A percentile compares a stretch with the other conserved stretches of the same genome.
Conservation (phyloP, 2,329 filamentous ascomycete genomes). For the Xylaria digitata region DNA sequence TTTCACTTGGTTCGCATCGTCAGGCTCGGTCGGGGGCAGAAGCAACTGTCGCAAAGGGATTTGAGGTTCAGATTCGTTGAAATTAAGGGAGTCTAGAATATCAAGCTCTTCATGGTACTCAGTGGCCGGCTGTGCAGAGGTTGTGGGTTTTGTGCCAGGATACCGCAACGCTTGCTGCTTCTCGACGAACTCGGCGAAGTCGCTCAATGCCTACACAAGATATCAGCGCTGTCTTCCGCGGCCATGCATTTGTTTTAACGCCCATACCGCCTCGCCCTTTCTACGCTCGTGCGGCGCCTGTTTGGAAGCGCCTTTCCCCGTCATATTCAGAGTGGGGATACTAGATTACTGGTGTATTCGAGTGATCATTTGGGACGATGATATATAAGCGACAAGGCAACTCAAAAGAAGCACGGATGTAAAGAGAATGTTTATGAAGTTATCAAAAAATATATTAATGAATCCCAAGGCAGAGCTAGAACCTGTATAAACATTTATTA, state of each 20-base stretch:
- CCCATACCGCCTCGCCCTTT: conserved; percentile 83
- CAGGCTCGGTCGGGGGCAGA: conserved; percentile 63
- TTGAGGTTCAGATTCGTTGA: conserved; percentile 75
- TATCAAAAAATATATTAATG: not conserved
- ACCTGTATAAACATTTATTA: not conserved
- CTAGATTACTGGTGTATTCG: conserved; percentile 42
- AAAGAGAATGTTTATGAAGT: not conserved
- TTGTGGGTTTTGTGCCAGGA: conserved; percentile 55
- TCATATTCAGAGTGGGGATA: conserved; percentile 57
- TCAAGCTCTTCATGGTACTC: conserved; percentile 94
- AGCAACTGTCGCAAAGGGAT: conserved; percentile 81
- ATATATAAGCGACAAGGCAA: not conserved
- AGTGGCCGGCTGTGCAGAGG: conserved; percentile 41
- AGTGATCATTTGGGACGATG: conserved; percentile 43
- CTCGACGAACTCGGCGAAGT: conserved; percentile 98
- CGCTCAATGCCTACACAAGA: conserved; percentile 75
- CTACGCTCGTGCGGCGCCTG: conserved; percentile 81
- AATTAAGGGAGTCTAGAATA: conserved; percentile 81
- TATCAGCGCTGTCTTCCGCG: not conserved
- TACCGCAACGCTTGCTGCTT: conserved; percentile 85
- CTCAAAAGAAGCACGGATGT: not conserved
- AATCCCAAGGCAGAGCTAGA: not conserved
- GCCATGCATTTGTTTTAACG: not conserved
- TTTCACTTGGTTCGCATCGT: conserved; percentile 70
- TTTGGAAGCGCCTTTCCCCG: conserved; percentile 64